A percentile compares a stretch with the other conserved stretches of the same genome.
These are phyloP conservation scores for Pythium utonaiense DNA, from an alignment of 352 stramenopile species.

Conservation along the genomic window DNA sequence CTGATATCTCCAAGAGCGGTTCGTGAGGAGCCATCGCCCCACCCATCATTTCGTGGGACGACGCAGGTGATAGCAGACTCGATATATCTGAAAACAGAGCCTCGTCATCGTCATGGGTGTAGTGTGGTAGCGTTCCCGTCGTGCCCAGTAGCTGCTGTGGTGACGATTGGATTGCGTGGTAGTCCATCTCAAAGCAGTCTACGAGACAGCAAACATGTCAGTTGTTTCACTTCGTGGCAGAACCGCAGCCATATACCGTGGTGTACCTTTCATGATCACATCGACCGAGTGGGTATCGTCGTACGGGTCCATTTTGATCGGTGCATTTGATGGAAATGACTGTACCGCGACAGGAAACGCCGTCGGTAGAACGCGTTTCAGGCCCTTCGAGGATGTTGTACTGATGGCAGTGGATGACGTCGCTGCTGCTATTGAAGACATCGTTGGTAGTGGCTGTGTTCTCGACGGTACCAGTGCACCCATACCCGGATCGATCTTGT, in stretches of 20 bases:
- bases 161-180: not conserved
- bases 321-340: not conserved
- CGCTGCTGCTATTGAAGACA: not conserved
- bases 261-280: slow-evolving; percentile 61
- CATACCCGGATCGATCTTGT: slow-evolving; percentile 39
- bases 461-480: slow-evolving; percentile 17
- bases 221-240: too few relatives aligned
- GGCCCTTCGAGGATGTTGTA: slow-evolving; percentile 24
- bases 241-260: too few relatives aligned
- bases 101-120: slow-evolving; percentile 26
- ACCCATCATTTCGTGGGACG: not conserved
- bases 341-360: not conserved
- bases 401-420: not conserved
- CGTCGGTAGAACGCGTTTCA: slow-evolving; percentile 34
- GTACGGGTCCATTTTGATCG: slow-evolving; percentile 19
- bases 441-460: slow-evolving; percentile 3
- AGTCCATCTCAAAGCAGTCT: slow-evolving; percentile 63
- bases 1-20: slow-evolving; percentile 50
- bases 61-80: slow-evolving; percentile 8
- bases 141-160: not conserved
- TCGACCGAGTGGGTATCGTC: slow-evolving; percentile 30
- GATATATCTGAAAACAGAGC: slow-evolving; percentile 23
- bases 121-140: slow-evolving; percentile 3
- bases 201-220: too few relatives aligned
- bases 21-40: not conserved